These are phyloP conservation scores for Pyrenophora teres DNA, from an alignment of 2,329 filamentous ascomycete species.

Conservation along the genomic window DNA sequence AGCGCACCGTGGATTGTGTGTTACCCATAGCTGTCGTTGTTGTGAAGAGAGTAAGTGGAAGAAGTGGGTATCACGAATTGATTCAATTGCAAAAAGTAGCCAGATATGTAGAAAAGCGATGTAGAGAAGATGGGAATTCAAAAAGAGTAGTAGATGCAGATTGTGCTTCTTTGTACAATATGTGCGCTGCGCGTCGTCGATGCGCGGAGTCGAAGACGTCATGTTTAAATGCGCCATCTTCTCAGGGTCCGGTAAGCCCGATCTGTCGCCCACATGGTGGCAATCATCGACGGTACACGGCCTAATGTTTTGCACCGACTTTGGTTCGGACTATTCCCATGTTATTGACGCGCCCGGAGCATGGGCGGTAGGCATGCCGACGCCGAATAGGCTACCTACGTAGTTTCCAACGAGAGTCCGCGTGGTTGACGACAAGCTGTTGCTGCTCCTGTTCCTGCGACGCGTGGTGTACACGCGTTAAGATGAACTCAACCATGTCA, in stretches of 20 bases:
- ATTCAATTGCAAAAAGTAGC: neutral
- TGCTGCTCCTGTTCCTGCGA: no score
- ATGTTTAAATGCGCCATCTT: constrained; percentile 2
- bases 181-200: neutral
- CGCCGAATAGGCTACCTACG: no score
- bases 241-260: constrained; percentile 10
- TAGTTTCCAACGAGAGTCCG: no score
- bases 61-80: neutral
- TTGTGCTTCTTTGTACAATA: neutral
- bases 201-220: constrained; percentile 11
- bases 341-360: no score
- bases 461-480: no score
- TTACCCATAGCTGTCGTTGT: constrained; percentile 43
- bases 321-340: no score
- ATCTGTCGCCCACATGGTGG: constrained; percentile 7
- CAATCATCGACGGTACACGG: constrained; percentile 3
- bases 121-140: neutral
- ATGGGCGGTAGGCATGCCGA: no score
- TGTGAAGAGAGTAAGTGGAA: neutral
- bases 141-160: neutral
- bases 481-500: no score
- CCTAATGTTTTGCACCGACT: neutral
- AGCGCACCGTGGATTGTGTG: constrained; percentile 59
- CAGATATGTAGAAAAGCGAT: no score
- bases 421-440: no score